Base-by-base conservation (phyloP, 2,329 filamentous ascomycete genomes). In the Teratosphaeria gauchensis region DNA sequence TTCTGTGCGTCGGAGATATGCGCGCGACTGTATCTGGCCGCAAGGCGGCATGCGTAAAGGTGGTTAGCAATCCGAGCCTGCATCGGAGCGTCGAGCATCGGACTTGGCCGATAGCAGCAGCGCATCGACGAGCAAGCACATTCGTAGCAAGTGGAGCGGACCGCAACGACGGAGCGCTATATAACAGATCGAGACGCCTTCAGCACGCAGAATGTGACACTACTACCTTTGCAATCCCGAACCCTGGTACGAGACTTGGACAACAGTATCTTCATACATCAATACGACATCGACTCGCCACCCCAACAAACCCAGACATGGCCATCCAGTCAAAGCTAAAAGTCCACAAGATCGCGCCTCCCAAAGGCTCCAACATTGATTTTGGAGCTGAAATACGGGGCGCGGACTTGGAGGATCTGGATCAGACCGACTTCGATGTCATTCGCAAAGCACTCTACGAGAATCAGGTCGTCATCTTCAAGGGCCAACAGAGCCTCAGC, bases 381-480 rank as follows among this genome's bases (percentile, higher is more conserved):
- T 66, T 70, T 32, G 69, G 65, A 24, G 69, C 68, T 4, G 66
- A 69, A 54, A 38, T 71, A 7, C 62, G 61, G 12, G 61, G 63
- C 48, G 66, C 68, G 32, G 66, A 71, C 51, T 58, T 71, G 2
- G 68, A 71, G 54, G 63, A 69, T 56, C 54, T 61, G 51, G 58
- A 63, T 78, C 85, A 89, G 64, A 77, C 77, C 64, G 84, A 88
- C 66, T 90, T 89, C 68, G 74, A 78, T 7, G 71, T 78, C 21
- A 84, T 92, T 66, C 82, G 80, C 60, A 74, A 84, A 19, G 83
- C 86, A 1, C 80, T 91, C 4, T 90, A 88, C 76, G 78, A 74
- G 12, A 76, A 88, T 68, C 85, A 88, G 61, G 82, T 91, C 14
- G 77, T 91, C 11, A 79, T 91, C 31, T 82, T 92, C 75, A 90